These are phyloP conservation scores for Penicillium bialowiezense DNA, from an alignment of 495 filamentous ascomycete species.

Conservation along the genomic window DNA sequence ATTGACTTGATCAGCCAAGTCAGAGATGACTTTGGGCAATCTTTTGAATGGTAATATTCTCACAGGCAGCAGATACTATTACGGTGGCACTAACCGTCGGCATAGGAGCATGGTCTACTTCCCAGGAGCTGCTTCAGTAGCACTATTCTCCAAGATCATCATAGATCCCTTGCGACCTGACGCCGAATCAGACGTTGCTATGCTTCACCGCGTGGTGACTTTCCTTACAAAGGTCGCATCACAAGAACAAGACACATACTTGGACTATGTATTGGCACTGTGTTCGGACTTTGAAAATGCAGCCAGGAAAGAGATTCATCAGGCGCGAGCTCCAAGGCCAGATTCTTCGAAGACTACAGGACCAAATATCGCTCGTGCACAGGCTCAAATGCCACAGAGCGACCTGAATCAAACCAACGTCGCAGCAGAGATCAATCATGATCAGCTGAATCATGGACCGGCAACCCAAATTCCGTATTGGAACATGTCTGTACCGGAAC, in stretches of 20 bases:
- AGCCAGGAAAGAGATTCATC: slow-evolving; percentile 5
- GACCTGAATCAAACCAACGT: neutral
- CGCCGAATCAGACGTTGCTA: slow-evolving; percentile 5
- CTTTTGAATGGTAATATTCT: slow-evolving; percentile 10
- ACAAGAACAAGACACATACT: slow-evolving; percentile 20
- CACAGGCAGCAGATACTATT: neutral
- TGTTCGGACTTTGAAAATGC: slow-evolving; percentile 13
- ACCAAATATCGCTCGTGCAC: neutral
- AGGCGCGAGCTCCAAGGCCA: neutral
- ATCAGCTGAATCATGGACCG: neutral
- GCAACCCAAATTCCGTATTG: neutral
- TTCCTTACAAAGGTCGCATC: slow-evolving; percentile 11
- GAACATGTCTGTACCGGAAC: neutral
- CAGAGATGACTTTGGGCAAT: neutral
- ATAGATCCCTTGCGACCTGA: slow-evolving; percentile 3
- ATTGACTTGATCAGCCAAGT: slow-evolving; percentile 4
- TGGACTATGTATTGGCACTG: slow-evolving; percentile 16
- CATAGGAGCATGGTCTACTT: slow-evolving; percentile 22
- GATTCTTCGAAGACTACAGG: neutral
- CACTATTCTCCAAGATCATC: slow-evolving; percentile 9
- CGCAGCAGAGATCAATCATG: neutral
- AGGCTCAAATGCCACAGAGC: neutral
- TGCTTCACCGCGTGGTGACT: neutral
- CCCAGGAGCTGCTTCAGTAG: slow-evolving; percentile 11
- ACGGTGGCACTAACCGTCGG: neutral